These are phyloP conservation scores for Erysimum cheiri DNA, from an alignment of 441 rosid species.

Conservation along the genomic window DNA sequence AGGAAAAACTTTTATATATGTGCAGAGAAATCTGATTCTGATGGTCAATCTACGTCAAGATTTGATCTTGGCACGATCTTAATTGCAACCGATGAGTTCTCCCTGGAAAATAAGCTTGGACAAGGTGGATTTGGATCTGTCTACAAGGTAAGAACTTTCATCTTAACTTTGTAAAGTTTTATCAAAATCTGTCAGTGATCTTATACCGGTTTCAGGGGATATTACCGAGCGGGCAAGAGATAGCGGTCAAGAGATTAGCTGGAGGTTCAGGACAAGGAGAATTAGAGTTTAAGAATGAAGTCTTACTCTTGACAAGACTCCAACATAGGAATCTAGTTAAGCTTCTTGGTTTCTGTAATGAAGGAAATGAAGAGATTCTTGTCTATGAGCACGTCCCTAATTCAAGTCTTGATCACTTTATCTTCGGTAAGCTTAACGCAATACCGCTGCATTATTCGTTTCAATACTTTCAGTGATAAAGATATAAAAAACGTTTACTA, in stretches of 20 bases:
- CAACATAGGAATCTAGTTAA: slow-evolving; percentile 63
- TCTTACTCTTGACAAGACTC: slow-evolving; percentile 53
- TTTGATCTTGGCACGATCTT: slow-evolving; percentile 19
- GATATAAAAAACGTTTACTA: neutral
- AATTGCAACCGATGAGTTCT: slow-evolving; percentile 29
- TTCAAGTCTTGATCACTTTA: slow-evolving; percentile 54
- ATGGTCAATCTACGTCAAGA: neutral
- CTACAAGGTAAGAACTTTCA: slow-evolving; percentile 26
- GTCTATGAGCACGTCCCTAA: slow-evolving; percentile 55
- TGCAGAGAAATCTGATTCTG: slow-evolving; percentile 14
- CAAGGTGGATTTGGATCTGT: slow-evolving; percentile 48
- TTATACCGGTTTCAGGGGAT: slow-evolving; percentile 45
- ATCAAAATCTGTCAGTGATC: neutral
- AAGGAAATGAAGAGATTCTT: slow-evolving; percentile 53
- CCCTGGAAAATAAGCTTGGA: slow-evolving; percentile 36
- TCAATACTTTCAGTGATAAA: no score
- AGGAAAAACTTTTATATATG: neutral
- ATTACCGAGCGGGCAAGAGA: slow-evolving; percentile 47
- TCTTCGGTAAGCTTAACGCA: slow-evolving; percentile 46
- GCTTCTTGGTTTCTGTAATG: slow-evolving; percentile 58
- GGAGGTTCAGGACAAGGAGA: slow-evolving; percentile 52
- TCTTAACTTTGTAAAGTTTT: neutral
- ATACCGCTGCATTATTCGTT: neutral
- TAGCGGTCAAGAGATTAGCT: slow-evolving; percentile 60
- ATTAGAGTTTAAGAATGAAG: slow-evolving; percentile 60